Conservation (phyloP, 345 rosid species). For the Angophora floribunda region DNA sequence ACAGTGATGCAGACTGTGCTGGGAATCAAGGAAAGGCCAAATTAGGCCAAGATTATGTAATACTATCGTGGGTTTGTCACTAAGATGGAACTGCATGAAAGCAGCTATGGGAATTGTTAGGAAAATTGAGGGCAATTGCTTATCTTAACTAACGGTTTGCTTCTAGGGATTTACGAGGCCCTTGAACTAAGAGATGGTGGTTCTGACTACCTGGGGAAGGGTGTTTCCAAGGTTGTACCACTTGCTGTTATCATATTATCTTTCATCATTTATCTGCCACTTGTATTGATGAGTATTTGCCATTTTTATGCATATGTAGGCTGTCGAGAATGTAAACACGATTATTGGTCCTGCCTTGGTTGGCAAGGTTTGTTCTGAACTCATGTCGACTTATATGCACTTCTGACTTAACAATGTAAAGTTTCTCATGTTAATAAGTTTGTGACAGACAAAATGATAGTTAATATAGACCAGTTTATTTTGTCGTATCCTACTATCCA, state of each 20-base stretch:
- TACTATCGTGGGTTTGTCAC: neutral
- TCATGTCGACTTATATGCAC: neutral
- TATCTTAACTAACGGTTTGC: neutral
- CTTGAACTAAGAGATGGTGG: conserved; percentile 60
- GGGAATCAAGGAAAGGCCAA: neutral
- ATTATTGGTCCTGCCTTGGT: conserved; percentile 57
- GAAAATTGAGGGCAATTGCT: neutral
- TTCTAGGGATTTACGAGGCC: conserved; percentile 55
- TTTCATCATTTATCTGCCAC: neutral
- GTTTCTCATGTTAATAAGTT: neutral
- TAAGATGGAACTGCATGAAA: neutral
- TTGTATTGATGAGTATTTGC: neutral
- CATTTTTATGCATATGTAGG: conserved; percentile 16
- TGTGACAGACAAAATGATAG: neutral
- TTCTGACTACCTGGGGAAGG: conserved; percentile 61
- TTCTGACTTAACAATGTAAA: neutral
- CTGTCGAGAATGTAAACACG: conserved; percentile 47
- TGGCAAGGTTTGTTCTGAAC: conserved; percentile 39
- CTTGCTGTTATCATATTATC: neutral
- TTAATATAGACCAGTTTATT: neutral
- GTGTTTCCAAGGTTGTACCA: conserved; percentile 45
- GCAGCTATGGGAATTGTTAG: neutral
- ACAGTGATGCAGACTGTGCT: neutral
- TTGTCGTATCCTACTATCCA: neutral
- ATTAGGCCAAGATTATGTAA: neutral